A percentile compares a stretch with the other conserved stretches of the same genome.
Evolutionary conservation across 345 rosid species (phyloP).

Genomic region (Brassica nigra): DNA sequence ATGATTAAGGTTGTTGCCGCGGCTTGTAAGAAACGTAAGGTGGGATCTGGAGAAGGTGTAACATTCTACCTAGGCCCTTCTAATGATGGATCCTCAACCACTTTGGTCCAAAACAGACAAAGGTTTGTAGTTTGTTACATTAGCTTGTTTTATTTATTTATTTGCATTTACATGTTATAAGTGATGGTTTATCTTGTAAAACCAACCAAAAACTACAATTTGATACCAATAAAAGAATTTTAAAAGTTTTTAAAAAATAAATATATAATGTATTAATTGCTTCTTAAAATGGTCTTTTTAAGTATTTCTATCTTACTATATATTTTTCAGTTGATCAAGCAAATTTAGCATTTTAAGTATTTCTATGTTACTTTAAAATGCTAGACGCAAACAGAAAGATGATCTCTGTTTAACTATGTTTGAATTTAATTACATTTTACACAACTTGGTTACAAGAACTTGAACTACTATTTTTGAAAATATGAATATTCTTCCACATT

Average conservation of each 20-base stretch:
- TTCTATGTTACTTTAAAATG: neutral
- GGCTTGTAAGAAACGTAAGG: constrained; percentile 47
- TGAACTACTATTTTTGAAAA: neutral
- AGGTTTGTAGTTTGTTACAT: constrained; percentile 18
- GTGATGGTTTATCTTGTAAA: neutral
- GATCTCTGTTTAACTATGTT: neutral
- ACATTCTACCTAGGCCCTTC: constrained; percentile 32
- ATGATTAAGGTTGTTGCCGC: constrained; percentile 56
- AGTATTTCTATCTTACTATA: neutral
- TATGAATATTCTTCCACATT: neutral
- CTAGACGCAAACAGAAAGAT: neutral
- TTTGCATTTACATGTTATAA: neutral
- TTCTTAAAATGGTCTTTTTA: neutral
- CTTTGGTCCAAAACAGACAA: constrained; percentile 27
- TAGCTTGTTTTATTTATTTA: neutral
- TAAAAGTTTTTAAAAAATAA: neutral
- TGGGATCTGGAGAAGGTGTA: constrained; percentile 19
- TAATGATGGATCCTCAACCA: constrained; percentile 29
- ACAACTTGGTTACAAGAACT: neutral
- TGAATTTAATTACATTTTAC: neutral
- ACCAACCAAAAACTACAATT: neutral
- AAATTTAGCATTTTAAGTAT: neutral
- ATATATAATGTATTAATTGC: neutral
- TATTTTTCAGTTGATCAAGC: neutral
- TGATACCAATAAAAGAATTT: neutral